Percentiles rank a stretch among this genome's conserved stretches.
These are phyloP conservation scores for Boletus coccyginus DNA, from an alignment of 768 basidiomycete genomes.

Conservation along the genomic window DNA sequence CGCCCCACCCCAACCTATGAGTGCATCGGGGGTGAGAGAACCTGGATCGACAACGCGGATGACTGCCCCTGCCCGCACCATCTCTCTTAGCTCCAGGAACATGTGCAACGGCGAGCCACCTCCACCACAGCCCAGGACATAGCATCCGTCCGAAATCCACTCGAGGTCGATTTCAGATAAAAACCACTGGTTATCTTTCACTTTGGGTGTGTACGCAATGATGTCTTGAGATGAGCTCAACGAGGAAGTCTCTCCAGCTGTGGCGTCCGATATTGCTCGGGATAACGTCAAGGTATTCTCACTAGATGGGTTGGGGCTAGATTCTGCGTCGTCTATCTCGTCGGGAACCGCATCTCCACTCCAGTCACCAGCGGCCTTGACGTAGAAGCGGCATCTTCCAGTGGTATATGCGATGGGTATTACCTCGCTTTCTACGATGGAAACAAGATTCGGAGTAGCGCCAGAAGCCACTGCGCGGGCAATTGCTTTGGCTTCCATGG, in stretches of 20 bases:
- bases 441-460: conserved; percentile 40
- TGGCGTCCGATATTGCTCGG: conserved; percentile 1
- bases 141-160: conserved; percentile 63
- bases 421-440: conserved; percentile 54
- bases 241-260: conserved; percentile 14
- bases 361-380: conserved; percentile 59
- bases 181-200: conserved; percentile 43
- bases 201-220: conserved; percentile 35
- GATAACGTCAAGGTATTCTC: conserved; percentile 1
- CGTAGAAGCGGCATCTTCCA: conserved; percentile 44
- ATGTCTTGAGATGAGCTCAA: conserved; percentile 25
- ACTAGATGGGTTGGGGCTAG: background rate
- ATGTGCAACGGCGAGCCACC: conserved; percentile 57
- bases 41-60: conserved; percentile 47
- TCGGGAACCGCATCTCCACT: conserved; percentile 24
- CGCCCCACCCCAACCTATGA: conserved; percentile 39
- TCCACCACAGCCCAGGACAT: conserved; percentile 60
- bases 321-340: conserved; percentile 16
- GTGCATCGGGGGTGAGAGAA: conserved; percentile 40
- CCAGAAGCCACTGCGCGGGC: conserved; percentile 44
- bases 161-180: conserved; percentile 48
- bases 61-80: conserved; percentile 46
- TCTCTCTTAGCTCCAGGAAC: conserved; percentile 50
- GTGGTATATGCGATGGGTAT: conserved; percentile 42
- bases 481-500: conserved; percentile 40